Base-by-base conservation (phyloP, 2,329 filamentous ascomycete species). In the Curvularia hawaiiensis region DNA sequence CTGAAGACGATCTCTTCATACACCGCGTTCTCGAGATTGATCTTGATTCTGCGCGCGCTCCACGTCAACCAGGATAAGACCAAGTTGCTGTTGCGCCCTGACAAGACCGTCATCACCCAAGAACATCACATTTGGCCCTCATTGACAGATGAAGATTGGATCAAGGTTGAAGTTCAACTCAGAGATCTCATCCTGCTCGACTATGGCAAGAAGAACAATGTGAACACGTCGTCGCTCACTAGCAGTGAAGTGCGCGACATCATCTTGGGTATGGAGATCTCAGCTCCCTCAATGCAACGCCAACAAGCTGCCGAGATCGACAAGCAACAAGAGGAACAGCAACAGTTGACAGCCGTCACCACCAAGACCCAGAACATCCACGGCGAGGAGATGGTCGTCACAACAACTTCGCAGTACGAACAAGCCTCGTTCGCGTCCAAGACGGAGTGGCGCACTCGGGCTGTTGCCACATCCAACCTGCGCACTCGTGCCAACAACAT, bases 171-270 rank as follows among this genome's bases (percentile, higher is more conserved):
- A 83, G 92, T 92, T 45, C 91, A 96, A 74, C 82, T 99, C 41
- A 89, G 95, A 76, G 95, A 99, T 82, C 82, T 99, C 64, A 99
- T 99, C 70, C 76, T 99, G 66, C 97, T 98, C 67, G 95, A 99
- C 75, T 99, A 99, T 75, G 95, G 95, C 74, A 99, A 98, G 86
- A 99, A 99, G 85, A 99, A 99, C 83, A 99, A 98, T 68, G 95
- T 99, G 81, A 99, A 99, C 70, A 94, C 95, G 12, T 96, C 96
- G 16, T 97, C 92, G 76, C 83, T 99, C 78, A 99, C 95, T 1
- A 97, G 88, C 74, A 97, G 91, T 70, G 95, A 99, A 85, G 95
- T 99, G 50, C 89, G 95, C 69, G 95, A 99, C 73, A 98, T 99
- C 70, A 99, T 99, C 69, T 80, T 99, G 62, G 95, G 95, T 84